Evolutionary conservation across 345 rosid species (phyloP), one percentile per base, ranked within the genome.

Genomic region (Gossypium rotundifolium): DNA sequence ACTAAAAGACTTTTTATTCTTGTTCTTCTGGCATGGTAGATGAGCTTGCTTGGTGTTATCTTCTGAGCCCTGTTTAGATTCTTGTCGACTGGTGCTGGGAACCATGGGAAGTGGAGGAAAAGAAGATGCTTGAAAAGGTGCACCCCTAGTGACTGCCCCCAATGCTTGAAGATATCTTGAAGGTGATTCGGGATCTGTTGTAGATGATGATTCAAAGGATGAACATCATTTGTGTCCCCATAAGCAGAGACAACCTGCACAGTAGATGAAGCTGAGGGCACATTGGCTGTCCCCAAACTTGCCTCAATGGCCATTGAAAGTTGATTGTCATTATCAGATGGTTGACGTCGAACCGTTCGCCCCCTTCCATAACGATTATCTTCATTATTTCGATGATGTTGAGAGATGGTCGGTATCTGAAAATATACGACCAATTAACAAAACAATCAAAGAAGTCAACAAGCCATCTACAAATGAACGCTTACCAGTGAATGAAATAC

Each of bases 241-340:
- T 20, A 14, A 55, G 20, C 25, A 55, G 27, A 20, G 25, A 20
- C 27, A 0, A 20, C 27, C 23, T 79, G 90, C 3, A 82, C 76
- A 72, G 76, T 78, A 53, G 94, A 74, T 57, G 86, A 78, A 67
- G 85, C 61, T 60, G 84, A 71, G 42, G 76, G 85, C 79, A 82
- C 86, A 72, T 78, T 38, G 22, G 60, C 27, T 20, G 22, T 55
- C 60, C 12, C 27, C 60, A 55, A 55, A 20, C 60, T 55, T 55
- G 60, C 60, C 27, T 20, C 14, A 55, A 55, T 55, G 60, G 60
- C 60, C 60, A 55, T 9, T 9, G 60, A 55, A 55, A 20, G 60
- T 18, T 55, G 27, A 20, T 55, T 20, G 25, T 55, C 60, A 55
- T 55, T 55, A 55, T 20, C 60, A 20, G 60, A 55, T 55, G 60